These are phyloP conservation scores for Crotalaria pallida DNA, from an alignment of 306 rosid species.

Conservation along the genomic window DNA sequence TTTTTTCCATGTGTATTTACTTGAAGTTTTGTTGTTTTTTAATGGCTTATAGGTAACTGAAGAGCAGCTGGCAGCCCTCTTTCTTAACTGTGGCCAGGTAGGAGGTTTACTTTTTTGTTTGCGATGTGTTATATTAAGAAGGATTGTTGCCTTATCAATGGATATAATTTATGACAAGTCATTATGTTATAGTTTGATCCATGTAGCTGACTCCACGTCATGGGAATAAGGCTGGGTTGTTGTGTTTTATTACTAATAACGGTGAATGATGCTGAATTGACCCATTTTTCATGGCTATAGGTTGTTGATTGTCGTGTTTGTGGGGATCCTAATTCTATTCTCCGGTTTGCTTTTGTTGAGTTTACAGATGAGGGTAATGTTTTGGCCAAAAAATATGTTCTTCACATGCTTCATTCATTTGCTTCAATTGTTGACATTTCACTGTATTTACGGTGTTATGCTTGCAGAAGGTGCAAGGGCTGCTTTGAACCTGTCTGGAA, in stretches of 20 bases:
- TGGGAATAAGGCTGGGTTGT: too few relatives aligned
- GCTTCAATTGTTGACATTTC: neutral
- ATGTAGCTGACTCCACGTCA: too few relatives aligned
- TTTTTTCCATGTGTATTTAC: slow-evolving; percentile 1
- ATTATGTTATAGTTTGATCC: too few relatives aligned
- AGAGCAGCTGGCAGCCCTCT: slow-evolving; percentile 96
- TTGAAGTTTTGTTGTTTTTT: slow-evolving; percentile 8
- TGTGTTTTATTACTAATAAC: neutral
- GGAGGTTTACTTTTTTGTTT: neutral
- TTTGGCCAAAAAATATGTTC: neutral
- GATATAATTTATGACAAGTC: too few relatives aligned
- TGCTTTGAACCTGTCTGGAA: slow-evolving; percentile 88
- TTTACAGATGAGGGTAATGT: slow-evolving; percentile 90
- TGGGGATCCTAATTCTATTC: slow-evolving; percentile 95
- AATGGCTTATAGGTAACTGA: slow-evolving; percentile 70
- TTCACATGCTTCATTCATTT: neutral
- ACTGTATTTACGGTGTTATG: slow-evolving; percentile 24
- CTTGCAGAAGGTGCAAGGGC: slow-evolving; percentile 86
- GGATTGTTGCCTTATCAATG: too few relatives aligned
- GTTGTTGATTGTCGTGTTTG: slow-evolving; percentile 99
- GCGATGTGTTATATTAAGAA: too few relatives aligned
- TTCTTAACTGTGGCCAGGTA: slow-evolving; percentile 93
- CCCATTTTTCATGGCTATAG: slow-evolving; percentile 36
- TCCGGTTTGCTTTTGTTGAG: slow-evolving; percentile 95
- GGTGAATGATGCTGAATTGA: slow-evolving; percentile 19